A percentile compares a stretch with the other conserved stretches of the same genome.
These are phyloP conservation scores for Cercospora sesami DNA, from an alignment of 2,329 filamentous ascomycete species.

Conservation along the genomic window DNA sequence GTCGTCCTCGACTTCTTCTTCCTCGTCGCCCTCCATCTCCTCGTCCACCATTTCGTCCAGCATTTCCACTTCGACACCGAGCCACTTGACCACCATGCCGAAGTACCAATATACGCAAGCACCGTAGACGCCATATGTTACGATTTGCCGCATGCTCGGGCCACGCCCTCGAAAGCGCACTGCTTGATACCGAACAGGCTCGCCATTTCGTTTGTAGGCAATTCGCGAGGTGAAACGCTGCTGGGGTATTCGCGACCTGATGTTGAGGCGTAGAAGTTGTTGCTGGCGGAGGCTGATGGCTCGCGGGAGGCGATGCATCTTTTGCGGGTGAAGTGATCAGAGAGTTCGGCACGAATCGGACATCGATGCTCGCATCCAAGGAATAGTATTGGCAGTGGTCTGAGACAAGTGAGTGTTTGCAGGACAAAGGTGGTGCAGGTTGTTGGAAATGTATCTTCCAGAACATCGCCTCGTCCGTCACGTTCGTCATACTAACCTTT, in stretches of 20 bases:
- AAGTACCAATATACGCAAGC: constrained; percentile 27
- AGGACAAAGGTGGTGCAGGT: neutral
- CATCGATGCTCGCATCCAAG: neutral
- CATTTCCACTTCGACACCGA: constrained; percentile 36
- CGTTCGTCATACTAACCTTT: constrained; percentile 1
- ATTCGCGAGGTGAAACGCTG: constrained; percentile 18
- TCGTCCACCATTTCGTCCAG: constrained; percentile 28
- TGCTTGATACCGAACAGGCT: constrained; percentile 35
- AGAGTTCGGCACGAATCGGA: neutral
- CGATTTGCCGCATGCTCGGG: constrained; percentile 36
- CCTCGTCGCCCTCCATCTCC: constrained; percentile 25
- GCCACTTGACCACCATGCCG: constrained; percentile 28
- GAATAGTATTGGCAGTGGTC: neutral
- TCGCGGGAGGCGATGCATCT: constrained; percentile 35
- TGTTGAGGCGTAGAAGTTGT: constrained; percentile 18
- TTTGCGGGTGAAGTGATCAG: neutral
- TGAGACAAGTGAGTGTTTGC: neutral
- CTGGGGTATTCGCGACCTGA: constrained; percentile 12
- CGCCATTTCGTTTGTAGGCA: constrained; percentile 26
- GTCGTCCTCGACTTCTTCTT: constrained; percentile 38
- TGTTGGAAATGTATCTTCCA: neutral
- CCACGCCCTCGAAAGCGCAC: constrained; percentile 45
- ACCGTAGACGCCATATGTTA: constrained; percentile 30
- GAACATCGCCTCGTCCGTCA: neutral
- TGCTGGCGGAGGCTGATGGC: constrained; percentile 35